phyloP scores from a whole-genome alignment of 371 early-diverging fungal species.

The Rhizopus delemar region DNA sequence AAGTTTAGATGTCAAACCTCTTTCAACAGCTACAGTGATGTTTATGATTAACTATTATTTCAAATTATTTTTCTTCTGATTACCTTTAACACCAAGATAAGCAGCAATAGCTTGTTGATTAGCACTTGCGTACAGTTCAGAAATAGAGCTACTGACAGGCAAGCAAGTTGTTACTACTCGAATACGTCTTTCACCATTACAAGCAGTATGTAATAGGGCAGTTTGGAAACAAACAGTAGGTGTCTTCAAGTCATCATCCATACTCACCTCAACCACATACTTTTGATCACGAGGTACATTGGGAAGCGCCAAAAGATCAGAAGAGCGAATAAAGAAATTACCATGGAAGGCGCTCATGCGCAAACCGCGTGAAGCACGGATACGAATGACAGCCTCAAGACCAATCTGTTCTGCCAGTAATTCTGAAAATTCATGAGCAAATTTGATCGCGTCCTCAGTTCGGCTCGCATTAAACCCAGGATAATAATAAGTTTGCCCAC shows the following conservation, averaged over 20 bases:
- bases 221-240: constrained; percentile 94
- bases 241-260: constrained; percentile 82
- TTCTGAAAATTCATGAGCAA: constrained; percentile 84
- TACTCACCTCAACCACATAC: constrained; percentile 87
- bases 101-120: constrained; percentile 86
- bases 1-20: constrained; percentile 81
- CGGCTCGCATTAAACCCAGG: constrained; percentile 91
- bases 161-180: constrained; percentile 92
- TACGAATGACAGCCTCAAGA: constrained; percentile 95
- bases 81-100: constrained; percentile 78
- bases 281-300: constrained; percentile 94
- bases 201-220: constrained; percentile 91
- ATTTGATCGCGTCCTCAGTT: constrained; percentile 85
- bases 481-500: constrained; percentile 94
- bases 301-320: constrained; percentile 92
- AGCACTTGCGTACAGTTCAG: constrained; percentile 80
- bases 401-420: constrained; percentile 84
- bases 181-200: constrained; percentile 88
- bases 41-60: not conserved
- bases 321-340: constrained; percentile 95
- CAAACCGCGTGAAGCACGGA: constrained; percentile 89
- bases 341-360: constrained; percentile 91
- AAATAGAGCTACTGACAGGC: constrained; percentile 81
- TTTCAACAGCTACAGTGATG: constrained; percentile 63
- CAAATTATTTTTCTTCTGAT: not conserved